These are phyloP conservation scores for Eutreptiella sp. DNA, from an alignment of 208 protist species.

Conservation along the genomic window DNA sequence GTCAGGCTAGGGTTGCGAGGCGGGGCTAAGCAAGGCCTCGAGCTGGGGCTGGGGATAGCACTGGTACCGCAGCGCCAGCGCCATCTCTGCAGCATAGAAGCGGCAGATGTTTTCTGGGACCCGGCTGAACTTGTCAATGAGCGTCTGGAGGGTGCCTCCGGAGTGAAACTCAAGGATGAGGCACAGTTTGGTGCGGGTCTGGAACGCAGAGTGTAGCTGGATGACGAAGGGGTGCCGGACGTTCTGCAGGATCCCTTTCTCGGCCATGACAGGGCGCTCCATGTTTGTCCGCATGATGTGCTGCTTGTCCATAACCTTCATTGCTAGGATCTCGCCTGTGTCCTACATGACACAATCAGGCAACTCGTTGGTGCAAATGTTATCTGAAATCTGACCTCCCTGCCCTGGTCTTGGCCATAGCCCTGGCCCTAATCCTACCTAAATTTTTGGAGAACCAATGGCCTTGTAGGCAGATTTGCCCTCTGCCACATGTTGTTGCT, in stretches of 20 bases:
- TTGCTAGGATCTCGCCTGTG: slow-evolving; percentile 27
- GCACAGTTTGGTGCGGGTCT: slow-evolving; percentile 53
- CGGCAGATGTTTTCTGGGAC: background rate
- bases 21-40: no score
- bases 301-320: slow-evolving; percentile 26
- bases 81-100: slow-evolving; percentile 20
- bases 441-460: no score
- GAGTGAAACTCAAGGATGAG: slow-evolving; percentile 48
- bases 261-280: slow-evolving; percentile 42
- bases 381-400: no score
- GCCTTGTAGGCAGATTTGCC: no score
- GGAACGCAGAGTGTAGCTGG: slow-evolving; percentile 56
- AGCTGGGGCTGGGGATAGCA: no score
- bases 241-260: slow-evolving; percentile 66
- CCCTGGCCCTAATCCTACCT: no score
- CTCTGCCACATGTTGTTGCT: no score
- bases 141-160: slow-evolving; percentile 29
- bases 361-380: no score
- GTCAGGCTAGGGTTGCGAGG: no score
- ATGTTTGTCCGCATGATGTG: slow-evolving; percentile 2
- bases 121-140: slow-evolving; percentile 1
- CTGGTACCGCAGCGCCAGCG: slow-evolving; percentile 13
- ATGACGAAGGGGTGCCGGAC: slow-evolving; percentile 57
- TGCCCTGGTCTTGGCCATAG: no score
- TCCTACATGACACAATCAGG: no score